Evolutionary conservation across 2,329 filamentous ascomycete species (phyloP).

Genomic region (Fusarium globosum): DNA sequence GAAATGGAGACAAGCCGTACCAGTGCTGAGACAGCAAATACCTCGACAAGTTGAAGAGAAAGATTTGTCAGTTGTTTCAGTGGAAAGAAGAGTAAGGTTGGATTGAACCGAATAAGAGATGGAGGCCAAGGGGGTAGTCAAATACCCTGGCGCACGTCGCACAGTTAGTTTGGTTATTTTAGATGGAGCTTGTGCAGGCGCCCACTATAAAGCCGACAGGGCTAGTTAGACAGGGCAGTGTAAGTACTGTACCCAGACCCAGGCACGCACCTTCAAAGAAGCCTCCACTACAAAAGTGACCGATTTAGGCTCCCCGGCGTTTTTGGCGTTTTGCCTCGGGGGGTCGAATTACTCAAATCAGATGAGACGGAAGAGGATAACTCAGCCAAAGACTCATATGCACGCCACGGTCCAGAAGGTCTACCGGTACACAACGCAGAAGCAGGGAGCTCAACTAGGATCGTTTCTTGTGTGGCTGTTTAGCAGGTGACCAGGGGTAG

Average conservation of each 20-base stretch:
- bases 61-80: constrained; percentile 12
- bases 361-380: not conserved
- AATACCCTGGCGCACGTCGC: constrained; percentile 32
- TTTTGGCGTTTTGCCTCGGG: constrained; percentile 20
- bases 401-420: constrained; percentile 15
- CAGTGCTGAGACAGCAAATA: constrained; percentile 6
- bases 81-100: constrained; percentile 24
- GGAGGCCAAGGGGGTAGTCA: constrained; percentile 36
- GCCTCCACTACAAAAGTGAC: constrained; percentile 16
- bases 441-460: not conserved
- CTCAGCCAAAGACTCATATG: not conserved
- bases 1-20: not conserved
- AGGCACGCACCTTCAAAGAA: not conserved
- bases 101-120: constrained; percentile 30
- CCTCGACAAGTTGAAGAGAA: constrained; percentile 4
- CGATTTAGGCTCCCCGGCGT: constrained; percentile 7
- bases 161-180: constrained; percentile 28
- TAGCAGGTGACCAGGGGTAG: constrained; percentile 26
- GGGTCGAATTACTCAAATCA: not conserved
- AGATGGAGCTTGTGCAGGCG: constrained; percentile 27
- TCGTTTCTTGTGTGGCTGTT: constrained; percentile 8
- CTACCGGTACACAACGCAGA: not conserved
- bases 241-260: constrained; percentile 1
- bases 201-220: constrained; percentile 30
- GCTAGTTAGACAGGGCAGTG: not conserved